phyloP scores from a whole-genome alignment of 768 basidiomycete genomes.

The Naganishia vishniacii region DNA sequence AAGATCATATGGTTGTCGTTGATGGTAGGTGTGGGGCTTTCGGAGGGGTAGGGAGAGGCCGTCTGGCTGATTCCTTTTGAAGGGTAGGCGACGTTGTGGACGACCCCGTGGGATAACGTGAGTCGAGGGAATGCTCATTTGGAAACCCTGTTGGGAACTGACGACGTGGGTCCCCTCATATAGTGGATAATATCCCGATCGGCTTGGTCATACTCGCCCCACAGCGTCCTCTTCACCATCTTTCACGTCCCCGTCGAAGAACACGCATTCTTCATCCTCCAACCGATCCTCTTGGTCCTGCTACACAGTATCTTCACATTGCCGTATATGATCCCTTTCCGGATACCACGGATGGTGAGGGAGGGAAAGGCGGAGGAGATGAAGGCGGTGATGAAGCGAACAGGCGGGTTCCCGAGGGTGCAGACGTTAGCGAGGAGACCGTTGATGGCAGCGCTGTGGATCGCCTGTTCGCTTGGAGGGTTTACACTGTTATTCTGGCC shows the following conservation, averaged over 20 bases:
- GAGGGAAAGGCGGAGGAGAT: not conserved
- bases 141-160: not conserved
- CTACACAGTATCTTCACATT: slow-evolving; percentile 36
- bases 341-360: not conserved
- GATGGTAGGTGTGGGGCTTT: slow-evolving; percentile 34
- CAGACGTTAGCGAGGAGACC: slow-evolving; percentile 38
- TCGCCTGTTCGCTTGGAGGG: slow-evolving; percentile 24
- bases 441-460: slow-evolving; percentile 31
- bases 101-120: slow-evolving; percentile 48
- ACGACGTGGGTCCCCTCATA: not conserved
- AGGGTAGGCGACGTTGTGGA: slow-evolving; percentile 43
- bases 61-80: not conserved
- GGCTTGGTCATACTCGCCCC: slow-evolving; percentile 42
- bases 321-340: slow-evolving; percentile 35
- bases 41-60: not conserved
- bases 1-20: slow-evolving; percentile 40
- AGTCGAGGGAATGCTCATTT: slow-evolving; percentile 9
- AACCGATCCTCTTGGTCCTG: slow-evolving; percentile 42
- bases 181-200: slow-evolving; percentile 25
- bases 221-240: slow-evolving; percentile 38
- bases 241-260: slow-evolving; percentile 43
- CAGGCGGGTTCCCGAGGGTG: slow-evolving; percentile 19
- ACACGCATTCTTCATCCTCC: slow-evolving; percentile 46
- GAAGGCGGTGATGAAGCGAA: slow-evolving; percentile 1
- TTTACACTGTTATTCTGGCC: slow-evolving; percentile 1